Base-by-base conservation (phyloP, 495 filamentous ascomycete genomes). In the Pseudoneurospora amorphoporcata region DNA sequence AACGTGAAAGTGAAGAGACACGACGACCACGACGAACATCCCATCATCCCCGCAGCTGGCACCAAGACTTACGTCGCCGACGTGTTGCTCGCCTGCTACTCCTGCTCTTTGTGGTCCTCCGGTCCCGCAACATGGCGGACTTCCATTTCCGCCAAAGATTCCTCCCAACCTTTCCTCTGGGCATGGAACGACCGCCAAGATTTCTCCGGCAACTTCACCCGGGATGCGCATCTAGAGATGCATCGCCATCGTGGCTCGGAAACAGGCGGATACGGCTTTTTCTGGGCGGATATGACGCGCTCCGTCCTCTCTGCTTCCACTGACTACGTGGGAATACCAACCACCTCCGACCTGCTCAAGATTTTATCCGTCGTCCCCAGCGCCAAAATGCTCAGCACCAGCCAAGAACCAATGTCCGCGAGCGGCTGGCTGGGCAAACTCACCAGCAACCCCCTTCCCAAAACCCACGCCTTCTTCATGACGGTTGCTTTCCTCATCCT, bases 121-220 rank as follows among this genome's bases (percentile, higher is more conserved):
- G 75, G 72, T 41, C 42, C 68, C 3, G 70, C 70, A 9, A 72
- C 75, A 9, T 41, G 58, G 38, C 23, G 53, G 0, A 61, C 53
- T 61, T 29, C 68, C 8, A 75, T 77, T 19, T 69, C 47, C 10
- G 69, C 76, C 10, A 39, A 58, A 14, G 70, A 72, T 2, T 16
- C 37, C 39, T 78, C 76, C 16, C 73, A 80, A 68, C 76, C 79
- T 40, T 80, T 76, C 72, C 78, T 80, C 58, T 80, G 79, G 79
- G 79, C 79, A 0, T 79, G 76, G 75, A 80, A 80, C 71, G 73
- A 72, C 29, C 65, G 73, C 12, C 79, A 80, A 41, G 53, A 75
- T 38, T 77, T 80, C 43, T 37, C 37, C 4, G 23, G 53, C 14
- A 35, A 32, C 39, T 74, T 71, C 42, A 12, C 70, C 17, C 40